Conservation (phyloP, 2,329 filamentous ascomycete genomes). For the Talaromyces sp. region DNA sequence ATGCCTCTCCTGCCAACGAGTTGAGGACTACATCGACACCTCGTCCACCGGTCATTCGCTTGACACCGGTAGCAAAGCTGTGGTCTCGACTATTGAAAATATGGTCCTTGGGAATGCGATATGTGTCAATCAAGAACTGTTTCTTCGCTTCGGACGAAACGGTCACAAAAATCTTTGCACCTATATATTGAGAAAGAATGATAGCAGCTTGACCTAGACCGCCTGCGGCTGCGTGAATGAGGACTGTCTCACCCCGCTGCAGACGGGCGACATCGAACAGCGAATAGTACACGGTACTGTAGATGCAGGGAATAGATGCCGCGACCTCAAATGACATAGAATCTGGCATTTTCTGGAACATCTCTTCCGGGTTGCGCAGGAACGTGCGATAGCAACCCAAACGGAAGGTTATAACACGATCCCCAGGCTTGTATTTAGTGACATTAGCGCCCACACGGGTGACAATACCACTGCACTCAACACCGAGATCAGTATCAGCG, state of each 20-base stretch:
- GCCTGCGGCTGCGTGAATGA: not conserved
- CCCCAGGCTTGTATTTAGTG: not conserved
- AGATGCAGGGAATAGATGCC: not conserved
- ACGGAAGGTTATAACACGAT: not conserved
- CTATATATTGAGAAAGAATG: not conserved
- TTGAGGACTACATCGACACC: not conserved
- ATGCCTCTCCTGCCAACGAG: not conserved
- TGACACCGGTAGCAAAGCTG: not conserved
- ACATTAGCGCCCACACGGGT: constrained; percentile 22
- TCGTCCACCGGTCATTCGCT: not conserved
- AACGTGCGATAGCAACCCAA: not conserved
- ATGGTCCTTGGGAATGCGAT: not conserved
- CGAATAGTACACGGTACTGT: not conserved
- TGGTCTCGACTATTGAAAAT: not conserved
- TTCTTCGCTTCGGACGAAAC: not conserved
- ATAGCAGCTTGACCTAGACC: not conserved
- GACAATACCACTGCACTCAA: constrained; percentile 37
- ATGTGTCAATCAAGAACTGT: not conserved
- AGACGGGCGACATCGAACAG: not conserved
- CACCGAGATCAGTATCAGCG: constrained; percentile 22
- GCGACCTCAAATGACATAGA: not conserved
- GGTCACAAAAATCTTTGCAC: not conserved
- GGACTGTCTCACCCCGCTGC: not conserved
- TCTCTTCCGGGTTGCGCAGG: not conserved
- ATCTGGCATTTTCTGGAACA: not conserved